Base-by-base conservation (phyloP, 805 yeast genomes). In the Jamesozyma piceae region DNA sequence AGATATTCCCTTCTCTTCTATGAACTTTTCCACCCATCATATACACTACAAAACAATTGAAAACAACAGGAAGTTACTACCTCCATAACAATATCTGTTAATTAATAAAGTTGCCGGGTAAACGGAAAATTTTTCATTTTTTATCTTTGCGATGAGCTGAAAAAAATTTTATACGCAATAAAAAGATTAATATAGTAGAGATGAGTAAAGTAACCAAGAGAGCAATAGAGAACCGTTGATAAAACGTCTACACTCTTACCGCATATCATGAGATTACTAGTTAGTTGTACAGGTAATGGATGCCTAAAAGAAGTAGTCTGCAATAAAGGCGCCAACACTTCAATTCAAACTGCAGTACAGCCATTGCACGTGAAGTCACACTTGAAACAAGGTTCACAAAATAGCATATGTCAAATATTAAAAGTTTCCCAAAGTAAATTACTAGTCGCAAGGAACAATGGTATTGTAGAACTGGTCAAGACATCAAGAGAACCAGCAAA, bases 281-380 rank as follows among this genome's bases (percentile, higher is more conserved):
- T 71, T 3, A 68, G 86, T 34, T 74, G 84, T 15, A 82, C 76
- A 47, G 89, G 82, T 51, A 72, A 75, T 1, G 88, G 89, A 1
- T 68, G 75, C 5, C 50, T 80, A 42, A 82, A 81, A 52, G 87
- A 80, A 55, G 65, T 85, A 8, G 54, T 70, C 4, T 86, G 87
- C 51, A 58, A 65, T 17, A 65, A 71, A 40, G 90, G 89, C 0
- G 80, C 90, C 0, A 94, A 89, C 54, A 87, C 95, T 3, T 82
- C 95, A 5, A 67, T 70, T 34, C 78, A 80, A 54, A 73, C 74
- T 28, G 81, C 82, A 0, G 62, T 66, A 11, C 84, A 80, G 55
- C 94, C 95, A 0, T 70, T 67, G 39, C 63, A 74, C 18, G 67
- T 80, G 11, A 68, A 64, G 36, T 64, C 71, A 20, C 67, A 69